Evolutionary conservation across 192 early-diverging fungal genomes (phyloP), one percentile per base, ranked within the genome.

Genomic region (Phlyctochytrium planicorne): DNA sequence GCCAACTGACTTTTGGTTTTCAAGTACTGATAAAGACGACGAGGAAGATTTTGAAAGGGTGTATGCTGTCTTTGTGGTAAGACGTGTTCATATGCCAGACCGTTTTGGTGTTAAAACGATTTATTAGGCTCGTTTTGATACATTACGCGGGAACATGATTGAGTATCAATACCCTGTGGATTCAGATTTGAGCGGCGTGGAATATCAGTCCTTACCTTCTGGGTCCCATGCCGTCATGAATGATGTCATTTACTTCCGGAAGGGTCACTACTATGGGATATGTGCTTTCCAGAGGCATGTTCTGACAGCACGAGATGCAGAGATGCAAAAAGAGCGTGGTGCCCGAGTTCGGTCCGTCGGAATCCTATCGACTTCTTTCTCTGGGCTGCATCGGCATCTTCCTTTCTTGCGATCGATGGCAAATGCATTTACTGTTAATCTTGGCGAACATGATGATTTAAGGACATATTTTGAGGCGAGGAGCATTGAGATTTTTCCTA

Each of bases 121-220:
- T 10, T 14, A 23, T 10, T 50, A 50, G 40, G 55, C 65, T 40
- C 50, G 65, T 23, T 66, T 66, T 59, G 65, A 66, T 27, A 53
- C 65, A n/a, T 63, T 66, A 17, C 10, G 60, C 61, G 65, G 65
- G 10, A 66, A 66, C 56, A 56, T 66, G 30, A 63, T 66, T 27
- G 65, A 66, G 27, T 66, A 61, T 63, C 65, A 66, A 27, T 66
- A 66, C 57, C 65, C 65, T 6, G 12, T 23, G 14, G 56, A 53
- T n/a, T 14, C 30, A 10, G 60, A 66, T 62, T 31, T 66, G 65
- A 23, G 17, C 31, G 65, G 65, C 16, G 50, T 66, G 12, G 65
- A 66, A 30, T 66, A 61, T 30, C 30, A 30, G 24, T 23, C 16
- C 17, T 27, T 66, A 6, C 65, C 65, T 6, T 63, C 53, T 10